Evolutionary conservation across 129 eudicot genomes (phyloP), one percentile per base, ranked within the genome.

Genomic region (Tagetes erecta): DNA sequence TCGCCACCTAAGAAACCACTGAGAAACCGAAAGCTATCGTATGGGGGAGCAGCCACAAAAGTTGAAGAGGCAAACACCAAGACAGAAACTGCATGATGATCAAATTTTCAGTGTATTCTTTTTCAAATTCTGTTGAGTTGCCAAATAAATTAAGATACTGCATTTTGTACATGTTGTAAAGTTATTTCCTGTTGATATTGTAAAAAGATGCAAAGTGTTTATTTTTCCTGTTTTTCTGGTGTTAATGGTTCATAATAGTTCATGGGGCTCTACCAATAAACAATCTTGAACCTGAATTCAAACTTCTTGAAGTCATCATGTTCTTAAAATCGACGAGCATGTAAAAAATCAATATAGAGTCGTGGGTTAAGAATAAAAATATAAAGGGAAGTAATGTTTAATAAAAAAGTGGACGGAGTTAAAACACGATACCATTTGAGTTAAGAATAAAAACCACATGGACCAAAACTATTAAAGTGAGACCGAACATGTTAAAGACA

Each of bases 21-120:
- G 59, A 86, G 87, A 67, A 80, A 83, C 52, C 82, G 94, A 47
- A 87, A 81, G 58, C 73, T 88, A 55, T 88, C 99, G 6, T 88
- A 79, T 45, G 90, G 84, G 42, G 90, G 84, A 38, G 80, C 83
- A 27, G 67, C 92, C 46, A 37, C 70, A 10, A 82, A 68, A 71
- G 80, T 44, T 27, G 88, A 80, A 70, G 83, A 80, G 64, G 68
- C 67, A 2, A 75, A 67, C 31, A 50, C 72, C 40, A 73, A 76
- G 51, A 67, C 68, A 34, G 80, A 73, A 57, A 81, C 40, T 59
- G 66, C 66, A 59, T 59, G 66, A 34, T 59, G 66, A 34, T 59
- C 40, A 33, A 34, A 10, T 34, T 59, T 34, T 64, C 11, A 38
- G 47, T 51, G 58, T 51, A n/a, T 0, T 47, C 4, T 13, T 35